phyloP scores from a whole-genome alignment of 805 yeast genomes.

The Candida maris region DNA sequence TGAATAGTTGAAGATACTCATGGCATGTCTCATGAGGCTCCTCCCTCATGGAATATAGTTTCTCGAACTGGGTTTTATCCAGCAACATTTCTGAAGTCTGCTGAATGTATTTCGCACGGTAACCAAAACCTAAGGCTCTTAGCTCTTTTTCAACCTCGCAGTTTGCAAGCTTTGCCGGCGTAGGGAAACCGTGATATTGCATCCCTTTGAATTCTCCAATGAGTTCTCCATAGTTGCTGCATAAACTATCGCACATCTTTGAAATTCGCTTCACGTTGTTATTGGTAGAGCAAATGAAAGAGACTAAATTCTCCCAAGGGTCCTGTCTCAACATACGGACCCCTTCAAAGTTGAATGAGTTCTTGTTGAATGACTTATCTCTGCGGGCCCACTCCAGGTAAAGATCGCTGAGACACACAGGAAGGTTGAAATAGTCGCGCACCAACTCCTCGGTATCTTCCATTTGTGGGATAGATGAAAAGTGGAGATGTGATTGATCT shows the following conservation, averaged over 20 bases:
- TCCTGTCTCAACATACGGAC: conserved; percentile 86
- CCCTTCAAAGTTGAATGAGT: conserved; percentile 49
- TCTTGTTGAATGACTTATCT: conserved; percentile 48
- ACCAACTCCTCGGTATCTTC: conserved; percentile 43
- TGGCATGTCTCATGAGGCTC: conserved; percentile 42
- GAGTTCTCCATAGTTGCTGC: conserved; percentile 63
- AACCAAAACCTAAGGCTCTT: conserved; percentile 72
- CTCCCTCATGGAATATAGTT: conserved; percentile 41
- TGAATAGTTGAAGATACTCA: conserved; percentile 55
- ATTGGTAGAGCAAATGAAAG: conserved; percentile 93
- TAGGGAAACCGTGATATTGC: conserved; percentile 71
- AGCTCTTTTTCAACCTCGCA: conserved; percentile 33
- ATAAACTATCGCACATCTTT: conserved; percentile 81
- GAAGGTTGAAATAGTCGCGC: conserved; percentile 66
- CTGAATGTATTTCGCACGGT: conserved; percentile 83
- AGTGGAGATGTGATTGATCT: conserved; percentile 47
- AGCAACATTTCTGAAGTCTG: conserved; percentile 64
- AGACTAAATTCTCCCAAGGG: conserved; percentile 92
- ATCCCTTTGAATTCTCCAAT: conserved; percentile 52
- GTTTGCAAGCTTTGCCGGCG: conserved; percentile 47
- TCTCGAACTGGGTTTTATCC: conserved; percentile 35
- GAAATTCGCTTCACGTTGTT: conserved; percentile 92
- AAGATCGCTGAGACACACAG: conserved; percentile 49
- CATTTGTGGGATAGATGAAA: conserved; percentile 38
- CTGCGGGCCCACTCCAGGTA: conserved; percentile 58